A percentile compares a stretch with the other conserved stretches of the same genome.
phyloP scores from a whole-genome alignment of 23 red algal species.

The Chondrus crispus region DNA sequence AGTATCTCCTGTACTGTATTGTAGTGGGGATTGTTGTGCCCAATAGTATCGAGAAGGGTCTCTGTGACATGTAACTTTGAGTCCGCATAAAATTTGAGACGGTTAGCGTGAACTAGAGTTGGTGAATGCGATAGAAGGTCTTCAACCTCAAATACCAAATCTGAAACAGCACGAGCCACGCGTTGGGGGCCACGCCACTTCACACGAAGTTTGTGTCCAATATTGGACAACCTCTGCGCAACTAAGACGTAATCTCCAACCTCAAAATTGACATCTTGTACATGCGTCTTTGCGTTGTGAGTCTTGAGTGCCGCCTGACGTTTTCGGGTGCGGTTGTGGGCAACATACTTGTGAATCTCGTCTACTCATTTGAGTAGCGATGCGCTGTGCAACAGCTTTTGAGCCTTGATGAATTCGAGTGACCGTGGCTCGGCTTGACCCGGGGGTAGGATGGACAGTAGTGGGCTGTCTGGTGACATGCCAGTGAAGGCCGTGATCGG shows the following conservation, averaged over 20 bases:
- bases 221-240: not conserved
- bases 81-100: not conserved
- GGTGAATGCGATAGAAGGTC: not conserved
- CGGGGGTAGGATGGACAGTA: not conserved
- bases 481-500: not conserved
- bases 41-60: not conserved
- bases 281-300: not conserved
- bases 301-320: not conserved
- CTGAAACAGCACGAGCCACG: not conserved
- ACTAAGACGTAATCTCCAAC: not conserved
- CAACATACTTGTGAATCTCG: not conserved
- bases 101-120: not conserved
- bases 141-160: not conserved
- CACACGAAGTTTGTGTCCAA: not conserved
- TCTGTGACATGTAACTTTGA: not conserved
- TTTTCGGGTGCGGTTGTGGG: not conserved
- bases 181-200: not conserved
- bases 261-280: not conserved
- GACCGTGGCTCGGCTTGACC: not conserved
- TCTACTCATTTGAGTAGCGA: not conserved
- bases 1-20: not conserved
- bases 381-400: not conserved
- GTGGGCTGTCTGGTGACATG: not conserved
- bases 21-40: not conserved
- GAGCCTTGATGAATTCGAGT: not conserved